Percentiles rank a stretch among this genome's conserved stretches.
Conservation (phyloP, 257 asterid species). For the Primulina eburnea region DNA sequence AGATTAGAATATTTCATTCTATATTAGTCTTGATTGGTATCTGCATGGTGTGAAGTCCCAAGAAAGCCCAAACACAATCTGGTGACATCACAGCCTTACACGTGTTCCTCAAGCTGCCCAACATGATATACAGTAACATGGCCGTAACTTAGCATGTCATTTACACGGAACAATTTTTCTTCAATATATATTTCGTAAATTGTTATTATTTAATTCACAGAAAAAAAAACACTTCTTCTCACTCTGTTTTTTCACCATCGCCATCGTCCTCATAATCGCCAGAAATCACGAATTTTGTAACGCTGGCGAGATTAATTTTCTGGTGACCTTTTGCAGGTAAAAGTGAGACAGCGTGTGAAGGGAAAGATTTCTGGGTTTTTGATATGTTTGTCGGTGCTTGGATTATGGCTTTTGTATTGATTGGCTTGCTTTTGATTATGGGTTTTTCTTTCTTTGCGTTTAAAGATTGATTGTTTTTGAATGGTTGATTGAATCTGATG, state of each 20-base stretch:
- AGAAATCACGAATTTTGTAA: conserved; percentile 13
- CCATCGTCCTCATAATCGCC: conserved; percentile 27
- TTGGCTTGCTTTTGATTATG: conserved; percentile 10
- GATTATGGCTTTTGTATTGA: not conserved
- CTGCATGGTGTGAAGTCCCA: too few relatives aligned
- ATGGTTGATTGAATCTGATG: conserved; percentile 21
- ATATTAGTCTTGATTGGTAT: too few relatives aligned
- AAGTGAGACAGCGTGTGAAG: conserved; percentile 1
- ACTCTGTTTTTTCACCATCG: conserved; percentile 23
- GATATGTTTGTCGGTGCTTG: conserved; percentile 10
- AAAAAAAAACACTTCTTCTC: conserved; percentile 9
- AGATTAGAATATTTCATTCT: too few relatives aligned
- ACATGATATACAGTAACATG: conserved; percentile 7
- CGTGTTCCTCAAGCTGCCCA: conserved; percentile 27
- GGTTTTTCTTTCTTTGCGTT: not conserved
- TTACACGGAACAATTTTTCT: not conserved
- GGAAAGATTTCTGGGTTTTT: conserved; percentile 14
- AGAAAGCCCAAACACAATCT: conserved; percentile 1
- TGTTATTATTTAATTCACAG: not conserved
- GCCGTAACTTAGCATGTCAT: not conserved
- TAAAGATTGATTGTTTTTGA: not conserved
- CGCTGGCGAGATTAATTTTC: conserved; percentile 29
- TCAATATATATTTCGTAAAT: not conserved
- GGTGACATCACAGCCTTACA: conserved; percentile 23
- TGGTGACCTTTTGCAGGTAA: conserved; percentile 31